Base-by-base conservation (phyloP, 2,329 filamentous ascomycete genomes). In the Trichoderma sp. region DNA sequence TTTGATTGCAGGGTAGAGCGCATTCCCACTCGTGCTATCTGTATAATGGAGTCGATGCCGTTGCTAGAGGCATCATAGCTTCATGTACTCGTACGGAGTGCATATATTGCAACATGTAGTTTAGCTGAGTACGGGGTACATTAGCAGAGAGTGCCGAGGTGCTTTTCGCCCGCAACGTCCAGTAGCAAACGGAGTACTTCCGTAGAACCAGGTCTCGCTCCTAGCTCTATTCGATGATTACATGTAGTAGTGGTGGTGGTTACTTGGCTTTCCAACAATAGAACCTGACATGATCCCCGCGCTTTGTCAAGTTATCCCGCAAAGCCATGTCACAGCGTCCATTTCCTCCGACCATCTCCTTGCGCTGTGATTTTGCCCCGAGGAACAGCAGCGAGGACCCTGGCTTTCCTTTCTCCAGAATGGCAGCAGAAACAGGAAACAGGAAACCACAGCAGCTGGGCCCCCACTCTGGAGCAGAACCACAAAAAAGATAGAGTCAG, bases 121-220 rank as follows among this genome's bases (percentile, higher is more conserved):
- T 53, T 50, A 50, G 59, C 39, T 22, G 48, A 63, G 59, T 63
- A 63, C 59, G 59, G 59, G 59, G 59, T 63, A 63, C 59, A 63
- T 63, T 52, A 63, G 45, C 45, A 63, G n/a, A n/a, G 10, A 39
- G 45, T 39, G 19, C 59, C 56, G 37, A 59, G 56, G 56, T 59
- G 34, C 56, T 32, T 59, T 42, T 37, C 17, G 45, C 32, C 45
- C 45, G 25, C 13, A 39, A 37, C 25, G 15, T 4, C n/a, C 15
- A 32, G 39, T 5, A 25, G 42, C 42, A 29, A 9, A 64, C 60
- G 60, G 60, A 42, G 35, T 54, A 64, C 22, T 64, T 64, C 60
- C 60, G 60, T 53, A 4, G 15, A 25, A 25, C 42, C 45, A 25
- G 54, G 17, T 29, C 25, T 45, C 22, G 5, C 32, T 34, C 25